Percentiles rank a stretch among this genome's conserved stretches.
Evolutionary conservation across 768 basidiomycete species (phyloP).

Genomic region (Suillus spraguei): DNA sequence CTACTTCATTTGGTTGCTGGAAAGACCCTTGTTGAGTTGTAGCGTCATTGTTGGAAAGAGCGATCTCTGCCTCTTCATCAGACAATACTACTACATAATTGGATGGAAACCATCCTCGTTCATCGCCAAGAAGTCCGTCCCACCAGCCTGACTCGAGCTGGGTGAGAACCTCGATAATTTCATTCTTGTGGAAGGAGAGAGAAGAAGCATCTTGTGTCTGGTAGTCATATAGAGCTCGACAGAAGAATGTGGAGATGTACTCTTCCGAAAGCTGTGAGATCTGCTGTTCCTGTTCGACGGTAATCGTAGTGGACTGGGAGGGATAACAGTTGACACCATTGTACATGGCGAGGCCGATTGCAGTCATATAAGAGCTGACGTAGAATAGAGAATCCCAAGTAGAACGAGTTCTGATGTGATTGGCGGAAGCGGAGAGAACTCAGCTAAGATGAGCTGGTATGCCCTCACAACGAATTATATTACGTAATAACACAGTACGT

Average conservation of each 20-base stretch:
- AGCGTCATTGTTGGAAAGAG: conserved; percentile 41
- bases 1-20: conserved; percentile 18
- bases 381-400: conserved; percentile 6
- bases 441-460: conserved; percentile 16
- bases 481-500: conserved; percentile 25
- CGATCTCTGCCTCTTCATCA: conserved; percentile 78
- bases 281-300: conserved; percentile 26
- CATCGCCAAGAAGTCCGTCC: conserved; percentile 90
- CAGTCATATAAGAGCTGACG: conserved; percentile 25
- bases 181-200: conserved; percentile 82
- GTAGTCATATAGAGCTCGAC: conserved; percentile 91
- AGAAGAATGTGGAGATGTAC: conserved; percentile 74
- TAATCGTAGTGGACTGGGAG: conserved; percentile 18
- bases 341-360: conserved; percentile 27
- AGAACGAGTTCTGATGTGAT: conserved; percentile 15
- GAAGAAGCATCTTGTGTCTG: conserved; percentile 86
- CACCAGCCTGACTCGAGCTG: conserved; percentile 96
- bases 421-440: conserved; percentile 12
- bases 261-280: conserved; percentile 45
- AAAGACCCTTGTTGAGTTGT: conserved; percentile 16
- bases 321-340: conserved; percentile 20
- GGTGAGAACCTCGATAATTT: conserved; percentile 92
- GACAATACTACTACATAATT: conserved; percentile 87
- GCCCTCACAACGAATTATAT: conserved; percentile 20
- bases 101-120: conserved; percentile 96